Base-by-base conservation (phyloP, 1,284 basidiomycete genomes). In the Cryptococcus deneoformans region DNA sequence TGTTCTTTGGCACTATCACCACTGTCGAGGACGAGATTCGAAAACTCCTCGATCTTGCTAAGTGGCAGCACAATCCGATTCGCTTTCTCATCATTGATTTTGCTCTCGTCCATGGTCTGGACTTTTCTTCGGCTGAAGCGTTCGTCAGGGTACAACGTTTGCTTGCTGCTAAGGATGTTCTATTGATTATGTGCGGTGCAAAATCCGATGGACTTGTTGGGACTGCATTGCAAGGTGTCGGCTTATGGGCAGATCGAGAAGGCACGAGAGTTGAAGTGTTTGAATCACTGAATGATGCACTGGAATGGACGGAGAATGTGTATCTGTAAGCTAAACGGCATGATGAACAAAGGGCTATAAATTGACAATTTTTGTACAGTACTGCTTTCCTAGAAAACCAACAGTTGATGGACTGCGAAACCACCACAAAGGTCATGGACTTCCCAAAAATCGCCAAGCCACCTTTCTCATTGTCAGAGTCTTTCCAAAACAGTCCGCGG, bases 1-100 rank as follows among this genome's bases (percentile, higher is more conserved):
- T 99, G 40, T 99, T 98, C 83, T 99, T 99, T 75, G 95, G 96
- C 5, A 97, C 93, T 0, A 95, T 97, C 67, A 83, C 87, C 0
- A 81, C 87, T 46, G 91, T 96, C 57, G 93, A 97, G 75, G 87
- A 88, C 42, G 76, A 79, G 59, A 78, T 79, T 53, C 69, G 64
- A 81, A 87, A 82, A 14, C 81, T 92, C 20, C 83, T 97, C 24
- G 85, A 90, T 56, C 83, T 84, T 6, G 85, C 86, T 0, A 80
- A 83, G 11, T 96, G 92, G 87, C 80, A 85, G 46, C 80, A 82
- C 37, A 86, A 86, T 53, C 92, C 93, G 0, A 87, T 98, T 43
- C 87, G 91, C 1, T 99, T 97, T 81, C 83, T 96, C 44, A 77
- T 94, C 10, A 82, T 95, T 54, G 92, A 97, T 69, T 84, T 97